These are phyloP conservation scores for Claviceps paspali DNA, from an alignment of 2,329 filamentous ascomycete genomes.

Conservation along the genomic window DNA sequence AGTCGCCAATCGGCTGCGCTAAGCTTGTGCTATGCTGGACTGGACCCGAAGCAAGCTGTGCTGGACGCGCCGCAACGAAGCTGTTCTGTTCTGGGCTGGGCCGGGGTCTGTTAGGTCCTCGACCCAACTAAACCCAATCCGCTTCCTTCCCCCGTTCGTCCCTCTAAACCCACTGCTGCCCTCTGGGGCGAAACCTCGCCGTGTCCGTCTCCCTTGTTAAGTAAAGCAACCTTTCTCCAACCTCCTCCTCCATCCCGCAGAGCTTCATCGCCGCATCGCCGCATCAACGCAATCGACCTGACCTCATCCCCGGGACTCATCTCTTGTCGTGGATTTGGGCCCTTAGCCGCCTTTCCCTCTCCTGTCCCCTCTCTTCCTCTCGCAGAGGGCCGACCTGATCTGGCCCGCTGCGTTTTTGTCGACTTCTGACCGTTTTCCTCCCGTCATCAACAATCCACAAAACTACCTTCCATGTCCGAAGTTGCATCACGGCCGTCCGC, in stretches of 20 bases:
- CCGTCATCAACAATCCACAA: conserved; percentile 43
- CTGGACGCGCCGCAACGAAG: no score
- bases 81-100: no score
- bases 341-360: conserved; percentile 9
- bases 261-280: conserved; percentile 10
- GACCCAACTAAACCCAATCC: no score
- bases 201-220: no score
- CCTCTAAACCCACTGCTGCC: no score
- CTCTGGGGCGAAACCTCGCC: no score
- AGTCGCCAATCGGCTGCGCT: no score
- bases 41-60: no score
- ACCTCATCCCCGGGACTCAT: conserved; percentile 15
- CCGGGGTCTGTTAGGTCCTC: no score
- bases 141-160: no score
- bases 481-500: conserved; percentile 70
- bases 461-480: conserved; percentile 67
- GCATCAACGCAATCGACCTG: conserved; percentile 15
- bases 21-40: no score
- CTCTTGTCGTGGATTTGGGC: conserved; percentile 16
- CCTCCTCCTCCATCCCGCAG: conserved; percentile 2
- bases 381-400: conserved; percentile 17
- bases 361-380: conserved; percentile 16
- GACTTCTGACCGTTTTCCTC: conserved; percentile 18
- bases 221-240: conserved; percentile 8
- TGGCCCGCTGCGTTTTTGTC: conserved; percentile 5